Evolutionary conservation across 2,329 filamentous ascomycete genomes (phyloP).

Genomic region (Cercospora beticola): DNA sequence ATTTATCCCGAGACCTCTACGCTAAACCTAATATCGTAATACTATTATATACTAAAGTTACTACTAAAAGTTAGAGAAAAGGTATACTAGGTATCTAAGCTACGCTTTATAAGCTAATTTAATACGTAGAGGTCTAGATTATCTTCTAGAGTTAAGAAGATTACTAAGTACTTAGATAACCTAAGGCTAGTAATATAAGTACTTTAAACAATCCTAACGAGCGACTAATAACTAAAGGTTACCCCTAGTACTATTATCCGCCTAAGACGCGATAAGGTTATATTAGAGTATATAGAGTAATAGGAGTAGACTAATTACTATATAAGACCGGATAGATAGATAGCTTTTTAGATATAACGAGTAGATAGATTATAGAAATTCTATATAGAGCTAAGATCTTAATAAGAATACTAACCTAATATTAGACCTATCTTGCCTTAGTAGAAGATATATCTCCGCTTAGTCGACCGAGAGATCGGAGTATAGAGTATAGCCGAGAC

Average conservation of each 20-base stretch:
- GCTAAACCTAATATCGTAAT: not conserved
- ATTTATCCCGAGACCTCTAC: not conserved
- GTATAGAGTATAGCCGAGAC: not conserved
- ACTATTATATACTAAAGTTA: not conserved
- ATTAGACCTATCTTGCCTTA: not conserved
- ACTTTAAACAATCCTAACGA: not conserved
- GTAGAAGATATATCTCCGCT: not conserved
- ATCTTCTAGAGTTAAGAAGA: not conserved
- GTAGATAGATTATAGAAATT: not conserved
- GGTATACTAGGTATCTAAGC: not conserved
- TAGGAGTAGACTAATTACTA: not conserved
- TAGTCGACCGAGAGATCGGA: not conserved
- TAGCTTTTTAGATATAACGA: not conserved
- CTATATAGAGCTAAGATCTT: not conserved
- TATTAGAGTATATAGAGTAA: not conserved
- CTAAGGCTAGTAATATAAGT: not conserved
- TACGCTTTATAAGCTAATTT: not conserved
- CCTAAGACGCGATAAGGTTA: not conserved
- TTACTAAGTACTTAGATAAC: not conserved
- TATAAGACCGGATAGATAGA: not conserved
- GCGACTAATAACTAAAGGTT: not conserved
- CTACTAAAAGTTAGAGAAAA: not conserved
- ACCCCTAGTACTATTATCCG: not conserved
- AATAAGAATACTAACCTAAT: not conserved
- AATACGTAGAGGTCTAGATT: not conserved